Evolutionary conservation across 805 yeast genomes (phyloP).

Genomic region (Wickerhamomyces sydowiorum): DNA sequence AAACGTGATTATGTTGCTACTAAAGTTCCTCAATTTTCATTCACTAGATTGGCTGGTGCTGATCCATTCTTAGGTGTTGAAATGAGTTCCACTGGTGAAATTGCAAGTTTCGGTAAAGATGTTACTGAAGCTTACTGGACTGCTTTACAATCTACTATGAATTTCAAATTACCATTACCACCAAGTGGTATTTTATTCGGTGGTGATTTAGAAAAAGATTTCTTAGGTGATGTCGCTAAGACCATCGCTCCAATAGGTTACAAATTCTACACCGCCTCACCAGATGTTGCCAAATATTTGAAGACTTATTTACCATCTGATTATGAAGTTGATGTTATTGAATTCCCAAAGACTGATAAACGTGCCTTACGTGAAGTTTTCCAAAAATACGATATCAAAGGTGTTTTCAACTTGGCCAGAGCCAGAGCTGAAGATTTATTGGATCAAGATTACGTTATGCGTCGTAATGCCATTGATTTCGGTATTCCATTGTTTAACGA

Average conservation of each 20-base stretch:
- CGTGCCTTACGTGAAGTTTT: conserved; percentile 90
- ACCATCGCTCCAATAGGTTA: conserved; percentile 71
- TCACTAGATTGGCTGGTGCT: conserved; percentile 98
- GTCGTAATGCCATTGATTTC: conserved; percentile 98
- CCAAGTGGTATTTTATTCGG: conserved; percentile 89
- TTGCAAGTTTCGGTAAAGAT: conserved; percentile 92
- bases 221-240: conserved; percentile 68
- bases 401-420: conserved; percentile 88
- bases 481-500: conserved; percentile 95
- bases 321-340: conserved; percentile 52
- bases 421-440: conserved; percentile 79
- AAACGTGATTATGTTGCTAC: conserved; percentile 84
- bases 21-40: conserved; percentile 97
- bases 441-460: conserved; percentile 94
- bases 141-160: conserved; percentile 93
- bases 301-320: conserved; percentile 34
- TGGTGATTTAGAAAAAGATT: conserved; percentile 75
- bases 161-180: conserved; percentile 89
- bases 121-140: conserved; percentile 95
- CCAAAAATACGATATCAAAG: conserved; percentile 76
- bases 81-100: conserved; percentile 99
- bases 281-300: conserved; percentile 67
- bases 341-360: conserved; percentile 91
- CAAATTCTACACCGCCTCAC: conserved; percentile 73
- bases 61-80: conserved; percentile 99